A percentile compares a stretch with the other conserved stretches of the same genome.
Conservation (phyloP, 495 filamentous ascomycete genomes). For the Neurospora sp. region DNA sequence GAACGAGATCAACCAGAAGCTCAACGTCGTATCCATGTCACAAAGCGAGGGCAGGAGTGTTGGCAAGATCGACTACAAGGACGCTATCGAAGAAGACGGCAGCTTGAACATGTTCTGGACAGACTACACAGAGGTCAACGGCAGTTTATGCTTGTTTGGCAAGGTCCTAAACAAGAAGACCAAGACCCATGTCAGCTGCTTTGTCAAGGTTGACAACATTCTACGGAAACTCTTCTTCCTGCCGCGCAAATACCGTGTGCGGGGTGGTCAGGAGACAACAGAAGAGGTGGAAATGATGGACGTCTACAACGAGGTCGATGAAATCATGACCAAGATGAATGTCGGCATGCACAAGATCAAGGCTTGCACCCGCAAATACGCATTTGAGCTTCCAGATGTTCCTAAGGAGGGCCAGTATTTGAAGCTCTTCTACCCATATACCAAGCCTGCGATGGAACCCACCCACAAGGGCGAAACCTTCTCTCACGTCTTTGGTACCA, state of each 20-base stretch:
- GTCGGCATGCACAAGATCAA: constrained; percentile 93
- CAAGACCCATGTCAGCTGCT: constrained; percentile 73
- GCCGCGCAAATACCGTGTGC: constrained; percentile 54
- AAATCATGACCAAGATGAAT: constrained; percentile 69
- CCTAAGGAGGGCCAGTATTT: constrained; percentile 85
- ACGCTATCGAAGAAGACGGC: constrained; percentile 83
- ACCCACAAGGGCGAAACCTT: constrained; percentile 75
- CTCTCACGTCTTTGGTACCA: constrained; percentile 88
- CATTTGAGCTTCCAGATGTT: constrained; percentile 81
- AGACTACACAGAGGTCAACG: constrained; percentile 90
- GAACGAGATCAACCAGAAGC: constrained; percentile 75
- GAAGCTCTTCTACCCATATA: constrained; percentile 89
- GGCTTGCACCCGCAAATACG: constrained; percentile 78
- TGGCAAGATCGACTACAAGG: constrained; percentile 70
- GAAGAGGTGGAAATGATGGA: constrained; percentile 83
- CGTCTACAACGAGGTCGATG: constrained; percentile 80
- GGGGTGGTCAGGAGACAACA: constrained; percentile 54
- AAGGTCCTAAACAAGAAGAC: constrained; percentile 89
- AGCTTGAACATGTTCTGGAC: constrained; percentile 93
- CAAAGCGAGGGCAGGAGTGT: constrained; percentile 49
- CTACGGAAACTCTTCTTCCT: constrained; percentile 88
- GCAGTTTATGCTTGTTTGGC: constrained; percentile 85
- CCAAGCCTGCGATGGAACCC: constrained; percentile 49
- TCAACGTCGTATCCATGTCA: constrained; percentile 67
- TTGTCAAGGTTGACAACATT: constrained; percentile 93